phyloP scores from a whole-genome alignment of 352 stramenopile genomes.

The Pythium aquatile region DNA sequence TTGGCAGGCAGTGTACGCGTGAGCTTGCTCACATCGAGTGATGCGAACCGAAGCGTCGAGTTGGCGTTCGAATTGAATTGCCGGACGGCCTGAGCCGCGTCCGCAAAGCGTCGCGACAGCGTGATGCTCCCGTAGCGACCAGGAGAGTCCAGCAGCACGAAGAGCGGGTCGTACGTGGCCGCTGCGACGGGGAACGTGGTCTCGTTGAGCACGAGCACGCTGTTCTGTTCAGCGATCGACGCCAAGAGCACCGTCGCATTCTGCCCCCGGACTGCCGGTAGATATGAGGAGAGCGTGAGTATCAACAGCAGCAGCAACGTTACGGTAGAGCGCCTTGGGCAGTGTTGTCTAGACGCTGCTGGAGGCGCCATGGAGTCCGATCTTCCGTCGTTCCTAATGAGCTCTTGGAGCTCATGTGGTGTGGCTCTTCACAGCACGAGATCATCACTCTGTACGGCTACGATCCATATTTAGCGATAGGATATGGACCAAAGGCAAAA shows the following conservation, averaged over 20 bases:
- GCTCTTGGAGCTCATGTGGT: not conserved
- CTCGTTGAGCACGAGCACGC: constrained; percentile 36
- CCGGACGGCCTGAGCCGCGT: constrained; percentile 33
- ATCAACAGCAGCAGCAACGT: not conserved
- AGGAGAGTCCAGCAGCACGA: constrained; percentile 44
- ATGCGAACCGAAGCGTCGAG: constrained; percentile 28
- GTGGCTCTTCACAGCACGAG: constrained; percentile 8
- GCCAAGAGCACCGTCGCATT: not conserved
- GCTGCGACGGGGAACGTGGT: constrained; percentile 19
- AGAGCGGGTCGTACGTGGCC: constrained; percentile 30
- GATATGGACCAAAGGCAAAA: constrained; percentile 18
- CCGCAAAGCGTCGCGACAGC: constrained; percentile 32
- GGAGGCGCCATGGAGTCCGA: not conserved
- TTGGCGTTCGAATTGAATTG: constrained; percentile 14
- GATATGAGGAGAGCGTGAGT: not conserved
- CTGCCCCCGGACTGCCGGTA: not conserved
- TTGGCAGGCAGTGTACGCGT: constrained; percentile 12
- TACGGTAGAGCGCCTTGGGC: not conserved
- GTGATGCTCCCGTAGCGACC: constrained; percentile 29
- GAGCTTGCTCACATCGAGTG: constrained; percentile 28
- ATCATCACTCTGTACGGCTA: constrained; percentile 10
- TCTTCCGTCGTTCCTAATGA: not conserved
- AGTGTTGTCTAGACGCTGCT: not conserved
- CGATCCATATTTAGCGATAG: constrained; percentile 6
- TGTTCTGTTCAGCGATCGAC: constrained; percentile 24